These are phyloP conservation scores for Hymenoscyphus occultus DNA, from an alignment of 2,329 filamentous ascomycete genomes.

Conservation along the genomic window DNA sequence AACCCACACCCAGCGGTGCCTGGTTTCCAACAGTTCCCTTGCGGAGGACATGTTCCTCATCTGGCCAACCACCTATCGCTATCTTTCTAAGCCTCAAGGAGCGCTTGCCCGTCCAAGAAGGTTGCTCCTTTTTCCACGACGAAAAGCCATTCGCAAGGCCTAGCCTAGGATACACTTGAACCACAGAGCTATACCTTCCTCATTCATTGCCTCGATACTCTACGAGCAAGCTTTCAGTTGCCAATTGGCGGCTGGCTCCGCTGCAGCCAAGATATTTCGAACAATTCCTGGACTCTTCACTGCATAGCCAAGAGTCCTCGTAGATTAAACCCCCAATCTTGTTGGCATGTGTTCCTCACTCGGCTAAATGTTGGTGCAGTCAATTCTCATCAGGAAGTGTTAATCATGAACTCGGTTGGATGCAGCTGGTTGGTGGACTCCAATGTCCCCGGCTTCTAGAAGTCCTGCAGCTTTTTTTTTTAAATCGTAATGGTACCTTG, in stretches of 20 bases:
- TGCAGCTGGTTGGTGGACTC: not conserved
- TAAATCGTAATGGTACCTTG: not conserved
- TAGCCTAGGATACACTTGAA: not conserved
- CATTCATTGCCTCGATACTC: not conserved
- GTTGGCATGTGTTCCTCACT: slow-evolving; percentile 3
- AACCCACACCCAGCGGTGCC: not conserved
- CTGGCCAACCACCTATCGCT: not conserved
- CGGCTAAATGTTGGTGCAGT: not conserved
- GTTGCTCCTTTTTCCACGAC: not conserved
- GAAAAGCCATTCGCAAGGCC: not conserved
- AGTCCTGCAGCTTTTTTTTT: not conserved
- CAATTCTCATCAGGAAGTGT: not conserved
- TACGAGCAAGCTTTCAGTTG: not conserved
- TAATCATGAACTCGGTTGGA: not conserved
- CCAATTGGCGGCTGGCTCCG: not conserved
- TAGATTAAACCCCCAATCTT: not conserved
- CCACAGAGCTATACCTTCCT: not conserved
- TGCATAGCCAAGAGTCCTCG: not conserved
- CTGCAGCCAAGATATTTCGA: not conserved
- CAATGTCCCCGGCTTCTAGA: not conserved
- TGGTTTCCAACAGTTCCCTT: not conserved
- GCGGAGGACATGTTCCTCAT: not conserved
- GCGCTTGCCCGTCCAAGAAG: not conserved
- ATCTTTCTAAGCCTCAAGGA: not conserved
- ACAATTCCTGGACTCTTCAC: not conserved